Evolutionary conservation across 306 rosid species (phyloP), one percentile per base, ranked within the genome.

Genomic region (Citrullus mucosospermus): DNA sequence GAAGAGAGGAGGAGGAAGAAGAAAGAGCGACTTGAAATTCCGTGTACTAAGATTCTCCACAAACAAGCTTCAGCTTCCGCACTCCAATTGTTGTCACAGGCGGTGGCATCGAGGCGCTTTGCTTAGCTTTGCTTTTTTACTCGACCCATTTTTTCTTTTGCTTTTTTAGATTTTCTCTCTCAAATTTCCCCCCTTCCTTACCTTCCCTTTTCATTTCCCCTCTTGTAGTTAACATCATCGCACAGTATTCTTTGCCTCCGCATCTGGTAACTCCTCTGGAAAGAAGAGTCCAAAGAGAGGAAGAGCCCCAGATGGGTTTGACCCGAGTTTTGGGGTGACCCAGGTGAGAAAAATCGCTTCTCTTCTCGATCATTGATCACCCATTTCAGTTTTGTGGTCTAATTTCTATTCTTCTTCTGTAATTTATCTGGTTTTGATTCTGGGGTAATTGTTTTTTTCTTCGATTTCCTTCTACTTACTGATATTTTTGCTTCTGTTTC

Each of bases 301-400:
- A 80, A 74, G 77, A 80, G 72, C 79, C 83, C 86, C 83, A 46
- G 73, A 72, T 63, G 82, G 85, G 79, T 82, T 83, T 77, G 86
- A 81, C 81, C 80, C 39, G 43, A 54, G 32, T 55, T 69, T 62
- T 62, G 20, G 66, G 74, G 81, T 82, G 39, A 83, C 85, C 87
- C 85, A 81, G 89, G 85, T 83, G 80, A 32, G 50, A 15, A 53
- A 15, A 7, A 7, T 22, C 25, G 14, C 30, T 74, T 74, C 2
- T 73, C 28, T 50, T 73, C 46, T 30, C 28, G 9, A 51, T 73
- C 60, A 51, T 15, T 73, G 46, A 15, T 28, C n/a, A 15, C 41
- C 46, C 41, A 73, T 51, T 51, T 53, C 62, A 32, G 3, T 74
- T 32, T 53, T 53, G 2, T 72, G 6, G 18, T 41, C 4, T 69